Base-by-base conservation (phyloP, 2,329 filamentous ascomycete species). In the Beauveria pseudobassiana region DNA sequence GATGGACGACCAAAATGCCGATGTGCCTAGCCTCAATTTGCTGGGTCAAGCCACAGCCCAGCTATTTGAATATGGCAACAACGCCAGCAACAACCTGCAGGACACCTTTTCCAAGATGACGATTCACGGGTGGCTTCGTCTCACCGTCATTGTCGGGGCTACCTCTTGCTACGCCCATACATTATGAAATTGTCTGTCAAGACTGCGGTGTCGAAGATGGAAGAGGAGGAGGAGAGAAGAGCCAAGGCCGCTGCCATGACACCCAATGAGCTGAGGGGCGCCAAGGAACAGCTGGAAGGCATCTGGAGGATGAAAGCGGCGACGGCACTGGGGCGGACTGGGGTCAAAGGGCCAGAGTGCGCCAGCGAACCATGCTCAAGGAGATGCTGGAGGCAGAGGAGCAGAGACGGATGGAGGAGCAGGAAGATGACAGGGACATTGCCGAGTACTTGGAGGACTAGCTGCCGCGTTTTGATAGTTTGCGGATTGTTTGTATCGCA, bases 351-450 rank as follows among this genome's bases (percentile, higher is more conserved):
- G 87, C 88, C 10, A 79, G 87, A 65, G 82, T 84, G 72, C 82
- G 88, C 67, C 87, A 91, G 76, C 82, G 87, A 69, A 81, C 82
- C 66, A 80, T 88, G 72, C 76, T 89, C 64, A 86, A 85, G 78
- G 82, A 85, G 69, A 71, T 88, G 69, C 73, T 90, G 64, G 85
- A 86, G 68, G 82, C 80, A 66, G 87, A 89, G 75, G 78, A 83
- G 75, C 73, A 75, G 69, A 74, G 83, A 67, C 77, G 81, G 66
- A 80, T 84, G 68, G 71, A 76, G 55, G 85, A 87, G 67, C 84
- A 87, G 63, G 81, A 89, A 66, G 85, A 88, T 63, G 87, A 91
- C 72, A 88, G 89, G 75, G 88, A 92, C 72, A 88, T 93, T 67
- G 82, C 86, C 70, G 87, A 92, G 74, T 85, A 88, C 68, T 73